A percentile compares a stretch with the other conserved stretches of the same genome.
These are phyloP conservation scores for Tuber microsphaerosporum DNA, from an alignment of 495 filamentous ascomycete genomes.

Conservation along the genomic window DNA sequence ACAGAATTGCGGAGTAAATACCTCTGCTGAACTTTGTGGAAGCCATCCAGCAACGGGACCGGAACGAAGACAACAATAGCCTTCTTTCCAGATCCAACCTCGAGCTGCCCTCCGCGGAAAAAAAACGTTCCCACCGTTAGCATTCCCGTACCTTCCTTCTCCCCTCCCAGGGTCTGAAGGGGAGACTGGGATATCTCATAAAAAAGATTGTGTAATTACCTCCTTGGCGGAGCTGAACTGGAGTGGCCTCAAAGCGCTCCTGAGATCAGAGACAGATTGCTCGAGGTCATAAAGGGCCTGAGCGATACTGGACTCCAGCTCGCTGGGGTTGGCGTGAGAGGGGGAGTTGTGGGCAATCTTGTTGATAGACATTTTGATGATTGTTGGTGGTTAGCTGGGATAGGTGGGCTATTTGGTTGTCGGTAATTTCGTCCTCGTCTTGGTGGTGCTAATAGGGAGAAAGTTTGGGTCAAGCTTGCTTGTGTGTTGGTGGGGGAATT, in stretches of 20 bases:
- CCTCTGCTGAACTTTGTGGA: conserved; percentile 99
- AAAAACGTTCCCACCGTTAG: conserved; percentile 57
- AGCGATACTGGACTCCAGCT: conserved; percentile 90
- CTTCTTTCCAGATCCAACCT: conserved; percentile 99
- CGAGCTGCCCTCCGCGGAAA: conserved; percentile 75
- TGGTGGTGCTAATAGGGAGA: not conserved
- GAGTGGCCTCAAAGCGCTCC: conserved; percentile 81
- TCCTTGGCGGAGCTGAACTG: conserved; percentile 96
- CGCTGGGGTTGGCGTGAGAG: conserved; percentile 83
- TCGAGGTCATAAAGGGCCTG: conserved; percentile 94
- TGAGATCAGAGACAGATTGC: conserved; percentile 94
- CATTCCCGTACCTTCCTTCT: conserved; percentile 42
- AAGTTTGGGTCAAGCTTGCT: not conserved
- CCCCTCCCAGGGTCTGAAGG: conserved; percentile 34
- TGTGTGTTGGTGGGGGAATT: not conserved
- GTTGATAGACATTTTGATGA: conserved; percentile 66
- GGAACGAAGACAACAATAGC: conserved; percentile 99
- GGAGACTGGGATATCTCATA: conserved; percentile 38
- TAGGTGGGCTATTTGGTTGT: conserved; percentile 8
- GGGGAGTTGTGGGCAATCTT: conserved; percentile 97
- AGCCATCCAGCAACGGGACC: conserved; percentile 86
- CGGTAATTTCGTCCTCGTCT: conserved; percentile 1
- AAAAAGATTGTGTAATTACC: conserved; percentile 51
- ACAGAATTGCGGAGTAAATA: conserved; percentile 45
- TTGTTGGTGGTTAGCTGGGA: conserved; percentile 13